Base-by-base conservation (phyloP, 257 asterid genomes). In the Rauvolfia tetraphylla region DNA sequence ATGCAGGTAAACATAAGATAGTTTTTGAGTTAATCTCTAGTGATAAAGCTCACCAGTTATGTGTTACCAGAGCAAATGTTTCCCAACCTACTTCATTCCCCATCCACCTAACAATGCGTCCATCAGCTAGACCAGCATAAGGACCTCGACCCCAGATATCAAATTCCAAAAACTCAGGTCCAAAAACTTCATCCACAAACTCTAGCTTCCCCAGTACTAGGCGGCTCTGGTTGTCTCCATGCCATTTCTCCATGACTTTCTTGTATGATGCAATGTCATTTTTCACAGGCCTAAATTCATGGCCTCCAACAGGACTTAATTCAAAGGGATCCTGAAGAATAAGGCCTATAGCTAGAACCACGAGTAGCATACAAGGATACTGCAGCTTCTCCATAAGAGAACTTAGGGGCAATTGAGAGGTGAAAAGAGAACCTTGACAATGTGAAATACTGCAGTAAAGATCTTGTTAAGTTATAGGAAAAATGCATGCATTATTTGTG, bases 161-260 rank as follows among this genome's bases (percentile, higher is more conserved):
- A 12, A 94, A 94, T 81, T 94, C 98, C 58, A 94, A 73, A 0
- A 98, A 94, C 51, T 94, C 98, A 0, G 98, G 98, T 7, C 98
- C 98, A 2, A 82, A 95, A 13, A 92, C 76, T 56, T 95, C 82
- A 61, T 90, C 90, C 66, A 84, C 81, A 69, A 90, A 91, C 84
- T 86, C 92, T 86, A 92, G 76, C 49, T 68, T 81, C 46, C 97
- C 97, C 0, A 51, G 77, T 39, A 96, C 90, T 48, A 92, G 67
- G n/a, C 96, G 86, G 81, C 95, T 95, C 23, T 17, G 70, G 71
- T 92, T 84, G 81, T 95, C 98, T 70, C 89, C 78, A 1, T 83
- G 92, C 98, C 98, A 95, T 15, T 73, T 81, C 70, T 80, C 80
- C 93, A 95, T 92, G 76, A 95, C 98, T 70, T 85, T 75, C 29